These are phyloP conservation scores for Orbilia javanica DNA, from an alignment of 2,329 filamentous ascomycete genomes.

Conservation along the genomic window DNA sequence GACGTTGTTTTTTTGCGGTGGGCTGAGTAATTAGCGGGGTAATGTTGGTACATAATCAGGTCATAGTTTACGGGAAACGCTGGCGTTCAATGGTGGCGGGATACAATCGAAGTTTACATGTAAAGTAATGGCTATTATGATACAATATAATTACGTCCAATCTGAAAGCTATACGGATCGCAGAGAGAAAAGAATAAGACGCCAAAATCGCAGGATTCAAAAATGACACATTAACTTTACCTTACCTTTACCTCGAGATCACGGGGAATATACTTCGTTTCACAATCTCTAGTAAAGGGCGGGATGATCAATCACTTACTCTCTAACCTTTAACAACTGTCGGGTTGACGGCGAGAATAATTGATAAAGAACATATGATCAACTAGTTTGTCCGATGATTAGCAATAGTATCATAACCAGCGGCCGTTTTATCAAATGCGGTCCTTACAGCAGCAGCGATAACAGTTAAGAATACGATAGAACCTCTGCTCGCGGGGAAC, in stretches of 20 bases:
- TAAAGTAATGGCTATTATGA: constrained; percentile 32
- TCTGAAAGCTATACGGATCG: constrained; percentile 2
- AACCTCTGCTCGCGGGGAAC: constrained; percentile 82
- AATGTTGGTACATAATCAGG: constrained; percentile 32
- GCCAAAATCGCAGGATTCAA: background rate
- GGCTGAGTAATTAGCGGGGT: constrained; percentile 2
- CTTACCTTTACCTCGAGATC: constrained; percentile 12
- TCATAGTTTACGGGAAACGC: constrained; percentile 26
- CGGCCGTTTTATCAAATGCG: constrained; percentile 10
- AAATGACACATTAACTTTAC: background rate
- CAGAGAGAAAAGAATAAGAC: background rate
- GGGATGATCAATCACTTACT: constrained; percentile 19
- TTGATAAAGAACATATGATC: constrained; percentile 48
- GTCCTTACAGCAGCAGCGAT: constrained; percentile 68
- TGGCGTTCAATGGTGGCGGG: constrained; percentile 36
- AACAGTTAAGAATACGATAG: constrained; percentile 76
- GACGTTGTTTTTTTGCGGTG: background rate
- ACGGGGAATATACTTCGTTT: constrained; percentile 2
- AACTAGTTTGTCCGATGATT: constrained; percentile 29
- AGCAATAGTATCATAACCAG: constrained; percentile 9
- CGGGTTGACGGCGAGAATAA: constrained; percentile 53
- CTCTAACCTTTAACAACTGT: constrained; percentile 41
- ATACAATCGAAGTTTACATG: constrained; percentile 31
- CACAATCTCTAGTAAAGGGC: constrained; percentile 9
- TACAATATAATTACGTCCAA: constrained; percentile 31